phyloP scores from a whole-genome alignment of 805 yeast genomes.

The Tetrapisispora fleetii region DNA sequence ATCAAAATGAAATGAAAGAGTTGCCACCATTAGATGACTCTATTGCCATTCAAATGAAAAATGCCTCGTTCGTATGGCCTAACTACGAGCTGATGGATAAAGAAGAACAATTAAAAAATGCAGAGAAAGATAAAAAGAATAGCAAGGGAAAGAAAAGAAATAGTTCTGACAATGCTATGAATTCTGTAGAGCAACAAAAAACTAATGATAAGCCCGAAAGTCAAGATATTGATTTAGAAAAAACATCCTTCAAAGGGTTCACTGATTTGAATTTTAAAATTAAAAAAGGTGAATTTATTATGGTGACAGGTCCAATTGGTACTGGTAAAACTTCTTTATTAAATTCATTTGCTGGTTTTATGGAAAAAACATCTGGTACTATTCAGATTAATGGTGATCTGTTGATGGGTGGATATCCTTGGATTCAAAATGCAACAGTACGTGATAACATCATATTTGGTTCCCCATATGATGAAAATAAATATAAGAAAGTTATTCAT shows the following conservation, averaged over 20 bases:
- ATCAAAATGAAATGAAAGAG: slow-evolving; percentile 9
- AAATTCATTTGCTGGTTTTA: slow-evolving; percentile 61
- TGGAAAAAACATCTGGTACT: slow-evolving; percentile 46
- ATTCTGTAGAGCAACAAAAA: background rate
- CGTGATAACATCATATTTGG: slow-evolving; percentile 71
- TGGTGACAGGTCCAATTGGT: slow-evolving; percentile 57
- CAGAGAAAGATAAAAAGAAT: slow-evolving; percentile 13
- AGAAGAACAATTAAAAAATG: slow-evolving; percentile 22
- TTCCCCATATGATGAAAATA: slow-evolving; percentile 36
- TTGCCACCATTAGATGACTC: slow-evolving; percentile 13
- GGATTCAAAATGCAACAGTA: slow-evolving; percentile 78
- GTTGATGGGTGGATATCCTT: slow-evolving; percentile 54
- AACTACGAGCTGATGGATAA: slow-evolving; percentile 31
- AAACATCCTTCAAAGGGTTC: slow-evolving; percentile 35
- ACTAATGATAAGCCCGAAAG: background rate
- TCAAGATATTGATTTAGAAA: slow-evolving; percentile 11
- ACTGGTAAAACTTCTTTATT: slow-evolving; percentile 72
- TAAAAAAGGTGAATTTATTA: slow-evolving; percentile 58
- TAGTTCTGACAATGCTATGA: background rate
- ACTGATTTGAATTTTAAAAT: slow-evolving; percentile 44
- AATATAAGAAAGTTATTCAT: slow-evolving; percentile 44
- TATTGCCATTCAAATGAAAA: slow-evolving; percentile 39
- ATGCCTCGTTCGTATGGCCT: slow-evolving; percentile 66
- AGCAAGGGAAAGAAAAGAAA: slow-evolving; percentile 5
- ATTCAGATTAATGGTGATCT: slow-evolving; percentile 45